Conservation (phyloP, 352 stramenopile species). For the Phytopythium aichiense region DNA sequence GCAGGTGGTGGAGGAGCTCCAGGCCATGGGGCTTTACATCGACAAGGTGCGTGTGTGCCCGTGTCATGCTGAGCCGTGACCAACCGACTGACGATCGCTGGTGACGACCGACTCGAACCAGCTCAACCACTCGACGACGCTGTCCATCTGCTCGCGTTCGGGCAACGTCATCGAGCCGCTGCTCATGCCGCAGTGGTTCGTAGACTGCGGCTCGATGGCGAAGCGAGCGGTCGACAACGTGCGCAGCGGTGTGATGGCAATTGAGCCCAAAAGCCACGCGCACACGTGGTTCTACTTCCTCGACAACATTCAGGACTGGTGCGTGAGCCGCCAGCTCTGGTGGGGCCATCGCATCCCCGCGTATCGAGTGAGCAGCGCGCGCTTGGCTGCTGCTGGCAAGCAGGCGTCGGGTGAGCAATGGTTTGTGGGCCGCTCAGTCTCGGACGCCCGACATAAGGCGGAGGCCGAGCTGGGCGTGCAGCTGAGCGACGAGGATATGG, state of each 20-base stretch:
- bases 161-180: constrained; percentile 99
- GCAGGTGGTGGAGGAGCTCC: constrained; percentile 90
- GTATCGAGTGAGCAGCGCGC: constrained; percentile 85
- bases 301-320: constrained; percentile 99
- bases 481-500: constrained; percentile 78
- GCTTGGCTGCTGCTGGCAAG: constrained; percentile 12
- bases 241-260: constrained; percentile 91
- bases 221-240: constrained; percentile 93
- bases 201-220: constrained; percentile 96
- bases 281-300: constrained; percentile 98
- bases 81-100: neutral
- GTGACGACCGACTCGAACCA: constrained; percentile 10
- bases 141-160: constrained; percentile 97
- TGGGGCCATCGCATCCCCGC: constrained; percentile 99
- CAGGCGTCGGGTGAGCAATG: constrained; percentile 63
- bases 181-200: constrained; percentile 99
- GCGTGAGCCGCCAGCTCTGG: constrained; percentile 98
- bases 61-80: neutral
- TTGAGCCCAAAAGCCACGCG: constrained; percentile 92
- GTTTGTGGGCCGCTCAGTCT: constrained; percentile 93
- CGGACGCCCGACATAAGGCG: constrained; percentile 89
- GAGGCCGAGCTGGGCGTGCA: constrained; percentile 71
- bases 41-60: constrained; percentile 83
- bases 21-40: constrained; percentile 84
- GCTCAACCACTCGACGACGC: constrained; percentile 68